Conservation (phyloP, 108 stramenopile species). For the Epipyxis sp. region DNA sequence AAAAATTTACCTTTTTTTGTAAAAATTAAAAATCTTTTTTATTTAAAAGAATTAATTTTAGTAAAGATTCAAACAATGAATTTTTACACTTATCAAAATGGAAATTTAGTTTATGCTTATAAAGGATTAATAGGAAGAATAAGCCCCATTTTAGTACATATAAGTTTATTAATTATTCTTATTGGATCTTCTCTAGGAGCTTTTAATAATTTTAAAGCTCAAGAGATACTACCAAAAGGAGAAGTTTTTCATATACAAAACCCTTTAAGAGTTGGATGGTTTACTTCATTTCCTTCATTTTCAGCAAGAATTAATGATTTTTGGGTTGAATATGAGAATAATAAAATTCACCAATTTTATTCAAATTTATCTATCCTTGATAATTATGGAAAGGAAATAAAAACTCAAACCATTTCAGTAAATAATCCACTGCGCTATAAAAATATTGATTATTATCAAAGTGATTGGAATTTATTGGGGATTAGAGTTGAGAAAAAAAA, state of each 20-base stretch:
- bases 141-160: background rate
- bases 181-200: background rate
- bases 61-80: background rate
- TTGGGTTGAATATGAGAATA: background rate
- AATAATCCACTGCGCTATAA: constrained; percentile 6
- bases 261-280: background rate
- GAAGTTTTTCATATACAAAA: constrained; percentile 10
- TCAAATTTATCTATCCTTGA: background rate
- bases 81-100: constrained; percentile 7
- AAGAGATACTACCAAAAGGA: background rate
- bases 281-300: background rate
- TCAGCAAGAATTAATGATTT: background rate
- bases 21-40: background rate
- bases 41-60: background rate
- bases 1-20: background rate
- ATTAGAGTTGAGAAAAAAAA: constrained; percentile 2
- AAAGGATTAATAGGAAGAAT: constrained; percentile 6
- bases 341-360: constrained; percentile 7
- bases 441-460: constrained; percentile 2
- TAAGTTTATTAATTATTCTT: constrained; percentile 2
- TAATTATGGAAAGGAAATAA: constrained; percentile 1
- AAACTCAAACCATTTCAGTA: constrained; percentile 1
- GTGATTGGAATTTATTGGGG: constrained; percentile 10
- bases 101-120: constrained; percentile 2
- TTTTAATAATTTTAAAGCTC: constrained; percentile 1